Percentiles rank a stretch among this genome's conserved stretches.
These are phyloP conservation scores for Blakeslea trispora DNA, from an alignment of 371 early-diverging fungal genomes.

Conservation along the genomic window DNA sequence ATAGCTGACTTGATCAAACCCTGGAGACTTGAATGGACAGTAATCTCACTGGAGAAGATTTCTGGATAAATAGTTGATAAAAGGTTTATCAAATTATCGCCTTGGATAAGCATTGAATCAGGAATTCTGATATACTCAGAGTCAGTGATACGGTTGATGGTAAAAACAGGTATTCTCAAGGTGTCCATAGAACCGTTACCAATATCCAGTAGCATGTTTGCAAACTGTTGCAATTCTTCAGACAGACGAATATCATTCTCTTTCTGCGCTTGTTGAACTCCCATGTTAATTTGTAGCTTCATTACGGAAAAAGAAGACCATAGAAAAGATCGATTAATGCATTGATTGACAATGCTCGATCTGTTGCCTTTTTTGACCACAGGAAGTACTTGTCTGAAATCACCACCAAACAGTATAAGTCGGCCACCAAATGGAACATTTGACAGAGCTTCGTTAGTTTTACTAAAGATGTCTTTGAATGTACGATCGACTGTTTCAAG, in stretches of 20 bases:
- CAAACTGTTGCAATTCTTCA: constrained; percentile 8
- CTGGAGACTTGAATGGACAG: too few relatives aligned
- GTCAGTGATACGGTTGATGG: too few relatives aligned
- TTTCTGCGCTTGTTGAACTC: constrained; percentile 11
- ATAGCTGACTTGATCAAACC: too few relatives aligned
- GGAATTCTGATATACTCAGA: too few relatives aligned
- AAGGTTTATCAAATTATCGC: too few relatives aligned
- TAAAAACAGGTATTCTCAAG: too few relatives aligned
- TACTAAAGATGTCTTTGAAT: constrained; percentile 23
- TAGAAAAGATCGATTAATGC: constrained; percentile 15
- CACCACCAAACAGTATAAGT: constrained; percentile 23
- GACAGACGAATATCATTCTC: neutral
- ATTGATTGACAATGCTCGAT: constrained; percentile 7
- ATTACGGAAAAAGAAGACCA: neutral
- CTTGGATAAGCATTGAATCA: too few relatives aligned
- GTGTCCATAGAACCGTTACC: neutral
- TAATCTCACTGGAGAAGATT: too few relatives aligned
- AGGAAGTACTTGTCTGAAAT: constrained; percentile 28
- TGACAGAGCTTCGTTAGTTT: constrained; percentile 1
- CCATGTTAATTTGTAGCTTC: too few relatives aligned
- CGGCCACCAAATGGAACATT: constrained; percentile 36
- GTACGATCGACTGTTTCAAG: constrained; percentile 30
- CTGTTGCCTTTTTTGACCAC: constrained; percentile 13
- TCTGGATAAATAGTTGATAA: too few relatives aligned
- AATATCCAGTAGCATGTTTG: constrained; percentile 3